These are phyloP conservation scores for Geotrichum aggregatum DNA, from an alignment of 1,139 yeast species.

Conservation along the genomic window DNA sequence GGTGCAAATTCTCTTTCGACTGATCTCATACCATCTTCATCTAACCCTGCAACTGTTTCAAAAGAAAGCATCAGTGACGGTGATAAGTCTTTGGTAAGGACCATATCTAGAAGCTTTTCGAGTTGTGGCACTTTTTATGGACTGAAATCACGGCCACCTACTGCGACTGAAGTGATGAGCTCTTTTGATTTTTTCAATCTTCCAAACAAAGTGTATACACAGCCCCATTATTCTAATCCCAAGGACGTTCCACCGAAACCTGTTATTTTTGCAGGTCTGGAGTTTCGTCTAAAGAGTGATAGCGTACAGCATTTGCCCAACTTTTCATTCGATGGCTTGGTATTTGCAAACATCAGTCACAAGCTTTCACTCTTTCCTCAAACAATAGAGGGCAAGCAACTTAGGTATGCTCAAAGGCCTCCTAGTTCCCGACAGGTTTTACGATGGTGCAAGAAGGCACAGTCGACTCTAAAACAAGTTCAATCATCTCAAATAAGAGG, in stretches of 20 bases:
- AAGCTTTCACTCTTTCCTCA: constrained; percentile 1
- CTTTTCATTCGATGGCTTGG: constrained; percentile 25
- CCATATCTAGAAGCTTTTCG: not conserved
- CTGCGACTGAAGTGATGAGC: constrained; percentile 34
- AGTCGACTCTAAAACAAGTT: not conserved
- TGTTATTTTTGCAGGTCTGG: constrained; percentile 62
- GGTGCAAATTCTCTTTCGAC: not conserved
- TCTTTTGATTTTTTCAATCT: constrained; percentile 46
- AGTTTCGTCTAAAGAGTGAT: constrained; percentile 43
- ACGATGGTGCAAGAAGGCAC: constrained; percentile 29
- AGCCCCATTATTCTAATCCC: constrained; percentile 58
- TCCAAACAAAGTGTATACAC: constrained; percentile 52
- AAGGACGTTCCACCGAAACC: constrained; percentile 54
- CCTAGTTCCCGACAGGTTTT: constrained; percentile 43
- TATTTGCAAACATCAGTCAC: constrained; percentile 12
- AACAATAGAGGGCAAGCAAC: not conserved
- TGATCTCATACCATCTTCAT: not conserved
- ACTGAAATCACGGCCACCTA: constrained; percentile 24
- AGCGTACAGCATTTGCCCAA: constrained; percentile 28
- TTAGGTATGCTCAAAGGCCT: constrained; percentile 30
- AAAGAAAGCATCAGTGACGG: not conserved
- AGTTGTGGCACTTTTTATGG: not conserved
- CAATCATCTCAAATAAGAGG: constrained; percentile 24
- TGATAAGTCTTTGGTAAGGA: not conserved
- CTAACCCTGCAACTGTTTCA: not conserved